Percentiles rank a stretch among this genome's conserved stretches.
These are phyloP conservation scores for Chenopodium album DNA, from an alignment of 148 eudicot genomes.

Conservation along the genomic window DNA sequence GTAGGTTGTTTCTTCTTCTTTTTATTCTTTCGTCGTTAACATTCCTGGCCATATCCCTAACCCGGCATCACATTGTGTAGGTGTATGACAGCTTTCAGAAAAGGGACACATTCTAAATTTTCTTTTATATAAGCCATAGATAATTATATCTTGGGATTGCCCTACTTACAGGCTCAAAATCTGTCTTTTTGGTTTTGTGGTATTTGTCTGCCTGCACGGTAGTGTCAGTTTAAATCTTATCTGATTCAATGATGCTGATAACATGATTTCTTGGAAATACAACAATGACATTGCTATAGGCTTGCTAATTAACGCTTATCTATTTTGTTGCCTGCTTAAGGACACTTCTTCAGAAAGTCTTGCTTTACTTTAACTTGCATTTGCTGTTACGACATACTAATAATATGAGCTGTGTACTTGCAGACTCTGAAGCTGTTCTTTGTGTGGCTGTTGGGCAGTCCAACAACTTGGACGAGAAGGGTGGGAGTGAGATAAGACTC, in stretches of 20 bases:
- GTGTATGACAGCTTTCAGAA: background rate
- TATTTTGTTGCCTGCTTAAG: background rate
- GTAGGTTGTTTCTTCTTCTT: background rate
- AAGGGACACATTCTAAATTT: background rate
- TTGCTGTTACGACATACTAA: background rate
- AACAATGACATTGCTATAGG: background rate
- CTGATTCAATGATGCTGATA: background rate
- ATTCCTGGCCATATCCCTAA: background rate
- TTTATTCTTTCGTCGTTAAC: background rate
- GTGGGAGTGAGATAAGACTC: background rate
- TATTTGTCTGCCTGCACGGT: too few species aligned
- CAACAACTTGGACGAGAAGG: background rate
- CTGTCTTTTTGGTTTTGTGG: background rate
- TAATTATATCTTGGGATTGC: too few species aligned
- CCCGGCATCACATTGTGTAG: too few species aligned
- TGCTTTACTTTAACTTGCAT: background rate
- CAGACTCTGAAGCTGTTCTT: conserved; percentile 8
- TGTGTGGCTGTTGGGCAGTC: background rate
- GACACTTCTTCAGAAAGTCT: background rate
- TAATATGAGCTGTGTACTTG: background rate
- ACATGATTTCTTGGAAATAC: background rate
- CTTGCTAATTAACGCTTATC: background rate
- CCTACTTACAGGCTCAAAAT: too few species aligned
- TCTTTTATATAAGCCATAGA: too few species aligned
- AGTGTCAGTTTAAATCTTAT: background rate